These are phyloP conservation scores for Aspergillus panamensis DNA, from an alignment of 495 filamentous ascomycete genomes.

Conservation along the genomic window DNA sequence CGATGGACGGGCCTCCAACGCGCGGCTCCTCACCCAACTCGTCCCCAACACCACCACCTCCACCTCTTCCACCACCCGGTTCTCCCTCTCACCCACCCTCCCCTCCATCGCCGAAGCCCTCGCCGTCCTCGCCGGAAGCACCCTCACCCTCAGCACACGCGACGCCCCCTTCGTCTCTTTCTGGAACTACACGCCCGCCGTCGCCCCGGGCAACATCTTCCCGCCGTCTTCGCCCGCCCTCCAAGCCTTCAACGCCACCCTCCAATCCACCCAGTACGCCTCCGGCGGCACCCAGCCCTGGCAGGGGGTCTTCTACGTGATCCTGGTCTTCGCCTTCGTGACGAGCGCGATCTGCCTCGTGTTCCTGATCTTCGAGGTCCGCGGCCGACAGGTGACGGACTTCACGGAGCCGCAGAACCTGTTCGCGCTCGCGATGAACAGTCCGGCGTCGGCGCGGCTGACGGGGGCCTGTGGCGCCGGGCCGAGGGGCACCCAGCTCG, in stretches of 20 bases:
- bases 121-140: slow-evolving; percentile 62
- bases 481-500: slow-evolving; percentile 49
- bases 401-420: slow-evolving; percentile 73
- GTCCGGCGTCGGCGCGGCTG: slow-evolving; percentile 52
- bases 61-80: neutral
- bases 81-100: slow-evolving; percentile 33
- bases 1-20: slow-evolving; percentile 57
- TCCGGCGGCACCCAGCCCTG: slow-evolving; percentile 54
- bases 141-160: slow-evolving; percentile 51
- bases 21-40: slow-evolving; percentile 59
- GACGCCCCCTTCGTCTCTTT: slow-evolving; percentile 54
- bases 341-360: slow-evolving; percentile 59
- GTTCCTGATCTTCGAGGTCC: slow-evolving; percentile 49
- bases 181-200: slow-evolving; percentile 49
- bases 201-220: neutral
- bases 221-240: slow-evolving; percentile 34
- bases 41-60: slow-evolving; percentile 25
- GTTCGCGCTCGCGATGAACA: slow-evolving; percentile 66
- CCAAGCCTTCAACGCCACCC: slow-evolving; percentile 54
- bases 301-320: slow-evolving; percentile 61
- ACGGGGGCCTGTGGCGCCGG: slow-evolving; percentile 64
- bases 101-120: slow-evolving; percentile 66
- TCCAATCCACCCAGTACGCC: slow-evolving; percentile 58
- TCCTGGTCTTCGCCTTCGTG: slow-evolving; percentile 58
- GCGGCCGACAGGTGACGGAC: slow-evolving; percentile 61